phyloP scores from a whole-genome alignment of 345 rosid species.

The Gynandropsis gynandra region DNA sequence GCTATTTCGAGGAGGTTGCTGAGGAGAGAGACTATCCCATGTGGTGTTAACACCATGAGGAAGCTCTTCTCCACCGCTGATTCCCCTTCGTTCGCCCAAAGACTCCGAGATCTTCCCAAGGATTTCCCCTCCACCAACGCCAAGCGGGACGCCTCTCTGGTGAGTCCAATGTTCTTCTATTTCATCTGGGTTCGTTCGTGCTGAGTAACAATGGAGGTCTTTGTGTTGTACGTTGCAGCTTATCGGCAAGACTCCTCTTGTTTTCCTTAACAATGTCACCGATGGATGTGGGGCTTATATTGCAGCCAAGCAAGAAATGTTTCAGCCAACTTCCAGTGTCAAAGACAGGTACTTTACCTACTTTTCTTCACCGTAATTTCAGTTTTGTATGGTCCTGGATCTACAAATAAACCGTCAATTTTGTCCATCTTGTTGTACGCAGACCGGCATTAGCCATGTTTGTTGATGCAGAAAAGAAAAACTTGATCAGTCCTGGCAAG shows the following conservation, averaged over 20 bases:
- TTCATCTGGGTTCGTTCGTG: slow-evolving; percentile 13
- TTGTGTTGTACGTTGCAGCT: slow-evolving; percentile 36
- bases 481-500: slow-evolving; percentile 71
- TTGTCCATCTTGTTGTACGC: slow-evolving; percentile 17
- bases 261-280: slow-evolving; percentile 69
- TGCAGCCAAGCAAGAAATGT: slow-evolving; percentile 89
- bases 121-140: slow-evolving; percentile 54
- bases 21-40: slow-evolving; percentile 32
- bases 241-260: slow-evolving; percentile 78
- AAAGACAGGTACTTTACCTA: slow-evolving; percentile 67
- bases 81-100: slow-evolving; percentile 49
- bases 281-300: slow-evolving; percentile 91
- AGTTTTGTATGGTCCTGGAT: not conserved
- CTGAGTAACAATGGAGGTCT: not conserved
- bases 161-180: not conserved
- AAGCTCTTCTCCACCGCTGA: slow-evolving; percentile 39
- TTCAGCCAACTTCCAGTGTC: slow-evolving; percentile 86
- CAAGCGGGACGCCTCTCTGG: slow-evolving; percentile 62
- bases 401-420: not conserved
- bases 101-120: slow-evolving; percentile 68
- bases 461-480: slow-evolving; percentile 66
- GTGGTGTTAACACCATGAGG: slow-evolving; percentile 20
- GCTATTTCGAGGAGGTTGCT: slow-evolving; percentile 31
- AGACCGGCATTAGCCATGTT: slow-evolving; percentile 94
- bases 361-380: not conserved